Percentiles rank a stretch among this genome's conserved stretches.
Evolutionary conservation across 768 basidiomycete species (phyloP).

Genomic region (Lactarius deliciosus): DNA sequence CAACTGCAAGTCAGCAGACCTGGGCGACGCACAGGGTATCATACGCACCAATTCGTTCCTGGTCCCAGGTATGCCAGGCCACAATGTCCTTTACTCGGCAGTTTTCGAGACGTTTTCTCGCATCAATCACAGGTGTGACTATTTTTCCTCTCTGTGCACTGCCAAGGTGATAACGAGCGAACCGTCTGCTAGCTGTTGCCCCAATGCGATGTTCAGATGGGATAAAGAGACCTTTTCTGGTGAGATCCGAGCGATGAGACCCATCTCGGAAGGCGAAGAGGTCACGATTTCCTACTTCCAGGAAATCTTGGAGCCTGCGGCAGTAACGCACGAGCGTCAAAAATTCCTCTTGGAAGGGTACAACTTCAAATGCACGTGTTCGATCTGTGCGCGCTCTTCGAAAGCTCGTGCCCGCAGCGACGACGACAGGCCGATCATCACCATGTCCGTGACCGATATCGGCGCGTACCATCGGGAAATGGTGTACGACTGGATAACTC

Average conservation of each 20-base stretch:
- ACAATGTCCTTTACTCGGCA: constrained; percentile 30
- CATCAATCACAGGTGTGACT: constrained; percentile 28
- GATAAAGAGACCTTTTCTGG: constrained; percentile 35
- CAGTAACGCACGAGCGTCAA: constrained; percentile 32
- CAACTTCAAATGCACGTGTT: constrained; percentile 38
- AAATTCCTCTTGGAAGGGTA: constrained; percentile 32
- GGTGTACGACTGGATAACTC: constrained; percentile 9
- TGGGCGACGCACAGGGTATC: neutral
- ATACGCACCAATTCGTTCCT: constrained; percentile 13
- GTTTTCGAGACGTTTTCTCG: constrained; percentile 32
- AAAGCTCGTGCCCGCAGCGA: constrained; percentile 23
- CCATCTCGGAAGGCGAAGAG: constrained; percentile 38
- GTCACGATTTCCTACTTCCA: constrained; percentile 36
- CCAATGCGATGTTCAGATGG: constrained; percentile 31
- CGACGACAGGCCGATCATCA: constrained; percentile 12
- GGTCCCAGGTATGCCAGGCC: constrained; percentile 16
- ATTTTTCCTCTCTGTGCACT: neutral
- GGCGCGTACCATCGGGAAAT: constrained; percentile 14
- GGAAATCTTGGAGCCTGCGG: constrained; percentile 5
- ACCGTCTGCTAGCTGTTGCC: constrained; percentile 33
- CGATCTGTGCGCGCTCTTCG: constrained; percentile 32
- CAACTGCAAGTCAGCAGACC: neutral
- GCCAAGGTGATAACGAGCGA: neutral
- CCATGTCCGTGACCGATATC: neutral
- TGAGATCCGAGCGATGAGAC: constrained; percentile 33